Conservation (phyloP, 106 monocot genomes). For the Allium cepa region DNA sequence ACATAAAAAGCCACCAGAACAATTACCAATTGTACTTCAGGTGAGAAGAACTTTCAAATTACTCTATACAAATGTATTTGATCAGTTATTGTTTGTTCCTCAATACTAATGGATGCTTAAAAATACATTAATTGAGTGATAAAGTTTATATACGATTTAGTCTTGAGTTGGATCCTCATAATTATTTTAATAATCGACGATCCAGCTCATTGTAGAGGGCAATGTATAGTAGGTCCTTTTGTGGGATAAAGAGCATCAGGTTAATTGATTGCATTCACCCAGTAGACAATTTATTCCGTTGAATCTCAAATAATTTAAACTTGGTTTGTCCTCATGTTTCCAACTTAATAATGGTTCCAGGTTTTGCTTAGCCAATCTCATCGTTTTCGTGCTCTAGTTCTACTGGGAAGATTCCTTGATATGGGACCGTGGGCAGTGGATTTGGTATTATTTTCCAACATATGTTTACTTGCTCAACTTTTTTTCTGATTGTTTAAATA, state of each 20-base stretch:
- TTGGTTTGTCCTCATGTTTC: too few species aligned
- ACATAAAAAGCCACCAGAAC: constrained; percentile 93
- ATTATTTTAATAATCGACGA: not conserved
- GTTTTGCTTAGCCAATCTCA: constrained; percentile 97
- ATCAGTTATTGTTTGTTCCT: not conserved
- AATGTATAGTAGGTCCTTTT: not conserved
- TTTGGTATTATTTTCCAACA: constrained; percentile 35
- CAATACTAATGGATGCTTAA: not conserved
- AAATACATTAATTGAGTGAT: too few species aligned
- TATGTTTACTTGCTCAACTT: constrained; percentile 1
- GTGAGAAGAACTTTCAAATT: constrained; percentile 15
- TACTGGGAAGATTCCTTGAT: constrained; percentile 97
- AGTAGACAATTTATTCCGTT: too few species aligned
- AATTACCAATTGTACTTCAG: constrained; percentile 97
- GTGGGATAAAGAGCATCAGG: not conserved
- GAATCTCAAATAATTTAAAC: too few species aligned
- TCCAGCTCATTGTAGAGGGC: not conserved
- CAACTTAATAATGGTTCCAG: constrained; percentile 15
- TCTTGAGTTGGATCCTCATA: not conserved
- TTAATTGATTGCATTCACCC: too few species aligned
- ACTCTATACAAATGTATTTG: not conserved
- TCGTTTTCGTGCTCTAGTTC: constrained; percentile 82
- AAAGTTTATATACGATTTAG: not conserved
- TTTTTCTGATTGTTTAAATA: constrained; percentile 1
- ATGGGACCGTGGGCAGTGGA: constrained; percentile 99